Base-by-base conservation (phyloP, 2,329 filamentous ascomycete species). In the Botrytis medusae region DNA sequence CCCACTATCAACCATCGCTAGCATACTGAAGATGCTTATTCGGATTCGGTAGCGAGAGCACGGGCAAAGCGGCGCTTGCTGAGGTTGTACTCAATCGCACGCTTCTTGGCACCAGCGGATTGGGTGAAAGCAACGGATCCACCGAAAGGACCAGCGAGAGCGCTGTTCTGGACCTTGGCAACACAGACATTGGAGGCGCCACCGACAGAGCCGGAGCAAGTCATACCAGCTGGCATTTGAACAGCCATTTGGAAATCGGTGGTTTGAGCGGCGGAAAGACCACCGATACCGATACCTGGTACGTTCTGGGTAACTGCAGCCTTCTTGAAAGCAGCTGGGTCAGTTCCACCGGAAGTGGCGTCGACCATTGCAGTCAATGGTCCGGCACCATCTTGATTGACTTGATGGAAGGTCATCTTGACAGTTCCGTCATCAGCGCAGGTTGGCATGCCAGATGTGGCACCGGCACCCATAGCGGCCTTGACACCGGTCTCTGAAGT, bases 361-460 rank as follows among this genome's bases (percentile, higher is more conserved):
- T 92, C 90, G 67, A 92, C 84, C 61, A 84, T 83, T 14, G 90
- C 90, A 44, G 84, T 86, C 65, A 92, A 82, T 1, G 89, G 89
- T 2, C 90, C 90, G 0, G 90, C 90, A 34, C 90, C 90, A 77
- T 92, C 90, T 81, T 92, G 90, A 86, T 92, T 92, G 83, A 92
- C 88, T 83, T 92, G 88, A 81, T 90, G 89, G 83, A 88, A 92
- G 74, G 86, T 89, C 86, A 92, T 86, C 73, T 84, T 86, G 80
- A 92, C 83, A 42, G 85, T 85, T 75, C 90, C 90, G 72, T 89
- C 85, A 74, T 91, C 88, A 32, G 84, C 82, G 73, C 85, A 86
- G 7, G 90, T 92, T 14, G 90, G 90, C 29, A 92, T 82, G 74
- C 90, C 78, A 61, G 71, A 63, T 0, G 80, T 75, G 20, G 87